These are phyloP conservation scores for Lentinula raphanica DNA, from an alignment of 768 basidiomycete species.

Conservation along the genomic window DNA sequence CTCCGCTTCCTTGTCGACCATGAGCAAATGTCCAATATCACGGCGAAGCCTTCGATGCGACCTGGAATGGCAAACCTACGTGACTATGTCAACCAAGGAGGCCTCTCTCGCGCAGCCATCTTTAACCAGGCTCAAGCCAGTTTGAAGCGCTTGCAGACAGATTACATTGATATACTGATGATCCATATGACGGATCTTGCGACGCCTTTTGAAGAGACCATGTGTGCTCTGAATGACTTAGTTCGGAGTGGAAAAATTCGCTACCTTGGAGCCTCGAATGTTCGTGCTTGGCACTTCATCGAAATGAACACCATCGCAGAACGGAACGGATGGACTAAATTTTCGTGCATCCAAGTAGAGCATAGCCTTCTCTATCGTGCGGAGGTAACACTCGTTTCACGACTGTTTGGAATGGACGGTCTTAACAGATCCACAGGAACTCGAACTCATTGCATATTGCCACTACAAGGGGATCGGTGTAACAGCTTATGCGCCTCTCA, in stretches of 20 bases:
- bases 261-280: slow-evolving; percentile 46
- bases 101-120: slow-evolving; percentile 30
- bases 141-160: slow-evolving; percentile 28
- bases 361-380: slow-evolving; percentile 52
- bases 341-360: slow-evolving; percentile 52
- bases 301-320: slow-evolving; percentile 40
- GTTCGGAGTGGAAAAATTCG: slow-evolving; percentile 42
- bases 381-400: slow-evolving; percentile 26
- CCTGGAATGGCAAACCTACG: slow-evolving; percentile 5
- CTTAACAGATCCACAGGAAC: slow-evolving; percentile 12
- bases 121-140: slow-evolving; percentile 34
- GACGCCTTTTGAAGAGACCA: slow-evolving; percentile 30
- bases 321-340: slow-evolving; percentile 44
- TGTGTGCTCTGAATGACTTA: slow-evolving; percentile 31
- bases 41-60: neutral
- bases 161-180: slow-evolving; percentile 37
- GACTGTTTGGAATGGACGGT: slow-evolving; percentile 14
- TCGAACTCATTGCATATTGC: slow-evolving; percentile 14
- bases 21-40: neutral
- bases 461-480: slow-evolving; percentile 37
- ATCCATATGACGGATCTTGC: slow-evolving; percentile 36
- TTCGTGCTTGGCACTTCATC: slow-evolving; percentile 42
- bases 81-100: slow-evolving; percentile 26
- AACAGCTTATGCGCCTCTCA: slow-evolving; percentile 40
- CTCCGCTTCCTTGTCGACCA: slow-evolving; percentile 14